Evolutionary conservation across 805 yeast genomes (phyloP).

Genomic region (Kazachstania kunashirensis): DNA sequence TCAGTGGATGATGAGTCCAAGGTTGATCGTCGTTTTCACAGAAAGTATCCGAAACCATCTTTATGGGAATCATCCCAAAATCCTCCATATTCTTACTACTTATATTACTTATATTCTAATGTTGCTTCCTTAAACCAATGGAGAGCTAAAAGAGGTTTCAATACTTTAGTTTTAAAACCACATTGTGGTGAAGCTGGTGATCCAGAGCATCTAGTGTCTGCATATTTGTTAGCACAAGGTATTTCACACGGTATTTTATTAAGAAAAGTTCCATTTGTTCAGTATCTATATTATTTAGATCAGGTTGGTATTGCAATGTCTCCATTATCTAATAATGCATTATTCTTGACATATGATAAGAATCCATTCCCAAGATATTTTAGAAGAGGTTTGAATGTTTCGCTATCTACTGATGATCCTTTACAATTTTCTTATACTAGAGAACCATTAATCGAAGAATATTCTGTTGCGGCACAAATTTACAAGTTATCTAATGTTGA

Average conservation of each 20-base stretch:
- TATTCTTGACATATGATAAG: constrained; percentile 91
- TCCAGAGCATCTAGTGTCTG: constrained; percentile 89
- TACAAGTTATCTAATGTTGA: constrained; percentile 90
- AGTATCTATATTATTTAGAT: constrained; percentile 83
- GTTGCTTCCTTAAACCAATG: constrained; percentile 77
- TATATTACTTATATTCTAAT: constrained; percentile 83
- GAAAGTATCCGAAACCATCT: constrained; percentile 76
- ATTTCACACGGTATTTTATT: constrained; percentile 91
- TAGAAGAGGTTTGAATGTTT: constrained; percentile 87
- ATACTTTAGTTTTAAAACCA: constrained; percentile 90
- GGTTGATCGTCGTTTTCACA: constrained; percentile 70
- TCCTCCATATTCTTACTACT: constrained; percentile 96
- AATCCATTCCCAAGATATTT: constrained; percentile 90
- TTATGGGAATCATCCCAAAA: constrained; percentile 70
- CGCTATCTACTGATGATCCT: constrained; percentile 95
- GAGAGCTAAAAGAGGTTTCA: constrained; percentile 65
- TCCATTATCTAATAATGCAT: constrained; percentile 91
- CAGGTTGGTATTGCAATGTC: constrained; percentile 98
- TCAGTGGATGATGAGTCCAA: constrained; percentile 98
- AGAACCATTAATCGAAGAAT: constrained; percentile 95
- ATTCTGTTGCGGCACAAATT: constrained; percentile 96
- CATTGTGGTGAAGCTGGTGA: constrained; percentile 99
- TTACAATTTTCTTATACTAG: constrained; percentile 93
- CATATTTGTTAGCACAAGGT: constrained; percentile 82
- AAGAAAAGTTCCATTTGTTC: constrained; percentile 91